These are phyloP conservation scores for Globomyces pollinis-pini DNA, from an alignment of 192 early-diverging fungal species.

Conservation along the genomic window DNA sequence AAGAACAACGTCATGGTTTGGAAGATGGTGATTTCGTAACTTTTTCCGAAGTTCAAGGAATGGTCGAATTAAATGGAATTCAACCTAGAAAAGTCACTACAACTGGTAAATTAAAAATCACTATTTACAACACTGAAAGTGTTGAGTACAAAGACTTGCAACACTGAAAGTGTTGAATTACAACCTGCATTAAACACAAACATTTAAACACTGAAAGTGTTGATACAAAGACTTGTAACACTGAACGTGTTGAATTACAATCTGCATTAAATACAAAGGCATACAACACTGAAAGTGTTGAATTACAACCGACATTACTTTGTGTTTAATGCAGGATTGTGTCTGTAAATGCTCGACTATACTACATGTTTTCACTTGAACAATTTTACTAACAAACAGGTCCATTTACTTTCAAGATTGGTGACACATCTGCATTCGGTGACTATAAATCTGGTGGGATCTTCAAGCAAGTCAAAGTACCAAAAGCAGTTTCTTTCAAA, in stretches of 20 bases:
- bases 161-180: no score
- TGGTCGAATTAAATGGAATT: conserved; percentile 77
- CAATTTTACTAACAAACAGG: conserved; percentile 31
- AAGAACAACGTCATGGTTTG: conserved; percentile 95
- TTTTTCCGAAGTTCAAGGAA: conserved; percentile 88
- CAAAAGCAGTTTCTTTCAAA: conserved; percentile 71
- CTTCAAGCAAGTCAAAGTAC: conserved; percentile 95
- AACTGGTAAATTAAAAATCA: conserved; percentile 12
- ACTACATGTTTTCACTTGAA: background rate
- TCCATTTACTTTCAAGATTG: conserved; percentile 96
- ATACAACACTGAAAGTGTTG: no score
- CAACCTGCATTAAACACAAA: no score
- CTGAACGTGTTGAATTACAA: no score
- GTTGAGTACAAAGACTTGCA: no score
- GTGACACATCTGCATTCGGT: conserved; percentile 71
- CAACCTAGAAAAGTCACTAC: conserved; percentile 77
- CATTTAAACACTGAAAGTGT: no score
- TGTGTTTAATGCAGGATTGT: no score
- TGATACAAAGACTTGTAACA: no score
- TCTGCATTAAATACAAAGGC: no score
- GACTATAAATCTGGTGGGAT: conserved; percentile 76
- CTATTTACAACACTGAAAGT: no score
- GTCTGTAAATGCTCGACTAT: background rate
- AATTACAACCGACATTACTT: no score
- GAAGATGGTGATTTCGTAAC: conserved; percentile 95